These are phyloP conservation scores for Diutina sp. DNA, from an alignment of 1,139 yeast species.

Conservation along the genomic window DNA sequence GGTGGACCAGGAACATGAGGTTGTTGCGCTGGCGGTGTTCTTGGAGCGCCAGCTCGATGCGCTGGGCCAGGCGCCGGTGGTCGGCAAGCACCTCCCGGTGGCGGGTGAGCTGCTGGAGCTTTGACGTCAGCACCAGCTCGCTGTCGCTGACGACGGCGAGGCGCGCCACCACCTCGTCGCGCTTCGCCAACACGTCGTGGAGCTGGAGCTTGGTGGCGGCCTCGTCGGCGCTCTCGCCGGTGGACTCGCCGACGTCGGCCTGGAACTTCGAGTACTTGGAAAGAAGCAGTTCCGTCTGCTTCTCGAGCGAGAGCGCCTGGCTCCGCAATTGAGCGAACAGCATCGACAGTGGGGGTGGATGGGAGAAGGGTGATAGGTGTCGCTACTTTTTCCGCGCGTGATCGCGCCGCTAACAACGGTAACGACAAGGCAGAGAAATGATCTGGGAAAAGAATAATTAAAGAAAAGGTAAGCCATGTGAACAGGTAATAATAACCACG, in stretches of 20 bases:
- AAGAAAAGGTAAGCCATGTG: too few species aligned
- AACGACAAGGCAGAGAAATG: background rate
- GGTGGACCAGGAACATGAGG: slow-evolving; percentile 59
- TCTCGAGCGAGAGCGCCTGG: slow-evolving; percentile 43
- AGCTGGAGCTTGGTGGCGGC: slow-evolving; percentile 43
- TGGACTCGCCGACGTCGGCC: slow-evolving; percentile 31
- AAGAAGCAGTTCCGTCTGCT: slow-evolving; percentile 37
- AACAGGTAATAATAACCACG: too few species aligned
- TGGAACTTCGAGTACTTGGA: slow-evolving; percentile 41
- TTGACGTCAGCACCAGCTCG: slow-evolving; percentile 47
- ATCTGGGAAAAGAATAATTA: too few species aligned
- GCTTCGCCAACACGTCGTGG: slow-evolving; percentile 22
- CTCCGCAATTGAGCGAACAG: slow-evolving; percentile 10
- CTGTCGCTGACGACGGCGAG: slow-evolving; percentile 35
- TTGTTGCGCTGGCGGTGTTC: slow-evolving; percentile 72
- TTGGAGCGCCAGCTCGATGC: slow-evolving; percentile 45
- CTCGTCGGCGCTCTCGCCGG: slow-evolving; percentile 34
- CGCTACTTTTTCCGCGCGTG: background rate
- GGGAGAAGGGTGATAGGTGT: background rate
- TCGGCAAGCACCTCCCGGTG: slow-evolving; percentile 69
- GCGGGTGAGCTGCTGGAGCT: slow-evolving; percentile 70
- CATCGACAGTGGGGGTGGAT: background rate
- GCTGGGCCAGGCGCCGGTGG: slow-evolving; percentile 49
- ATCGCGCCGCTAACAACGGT: background rate
- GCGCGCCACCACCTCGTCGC: slow-evolving; percentile 24